These are phyloP conservation scores for Chlorella sp. DNA, from an alignment of 139 green algal species.

Conservation along the genomic window DNA sequence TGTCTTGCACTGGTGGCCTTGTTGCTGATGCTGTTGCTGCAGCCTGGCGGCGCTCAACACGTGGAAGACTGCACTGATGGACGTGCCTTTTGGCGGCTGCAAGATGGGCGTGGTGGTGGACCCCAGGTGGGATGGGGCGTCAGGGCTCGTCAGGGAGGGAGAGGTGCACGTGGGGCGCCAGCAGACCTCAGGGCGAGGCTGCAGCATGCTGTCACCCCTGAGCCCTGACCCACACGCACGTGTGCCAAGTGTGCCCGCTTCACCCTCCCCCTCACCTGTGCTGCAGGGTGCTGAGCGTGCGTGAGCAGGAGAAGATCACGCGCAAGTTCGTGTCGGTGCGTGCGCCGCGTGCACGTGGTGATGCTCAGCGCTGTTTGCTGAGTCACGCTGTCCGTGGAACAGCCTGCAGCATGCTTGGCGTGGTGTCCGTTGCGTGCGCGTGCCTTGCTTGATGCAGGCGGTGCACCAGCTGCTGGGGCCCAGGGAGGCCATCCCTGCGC, in stretches of 20 bases:
- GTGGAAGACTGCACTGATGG: slow-evolving; percentile 85
- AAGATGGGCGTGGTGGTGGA: slow-evolving; percentile 42
- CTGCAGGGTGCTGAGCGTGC: slow-evolving; percentile 42
- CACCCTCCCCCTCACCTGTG: too few species aligned
- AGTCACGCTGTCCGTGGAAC: too few species aligned
- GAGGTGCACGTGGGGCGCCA: too few species aligned
- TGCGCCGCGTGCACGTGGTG: not conserved
- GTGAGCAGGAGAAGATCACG: slow-evolving; percentile 71
- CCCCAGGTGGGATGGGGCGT: too few species aligned
- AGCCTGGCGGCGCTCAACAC: slow-evolving; percentile 79
- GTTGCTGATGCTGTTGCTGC: not conserved
- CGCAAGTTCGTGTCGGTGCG: slow-evolving; percentile 65
- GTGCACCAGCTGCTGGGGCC: slow-evolving; percentile 67
- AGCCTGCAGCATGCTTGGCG: too few species aligned
- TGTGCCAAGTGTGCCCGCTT: too few species aligned
- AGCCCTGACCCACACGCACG: too few species aligned
- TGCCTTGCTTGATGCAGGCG: slow-evolving; percentile 10
- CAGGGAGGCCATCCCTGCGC: slow-evolving; percentile 72
- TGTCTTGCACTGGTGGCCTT: too few species aligned
- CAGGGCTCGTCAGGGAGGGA: too few species aligned
- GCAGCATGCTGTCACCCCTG: too few species aligned
- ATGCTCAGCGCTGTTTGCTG: not conserved
- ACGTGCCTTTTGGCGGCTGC: slow-evolving; percentile 85
- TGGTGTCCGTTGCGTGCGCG: too few species aligned
- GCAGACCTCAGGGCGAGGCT: too few species aligned